Evolutionary conservation across 208 protist species (phyloP), one percentile per base, ranked within the genome.

Genomic region (Trypanosoma avium): DNA sequence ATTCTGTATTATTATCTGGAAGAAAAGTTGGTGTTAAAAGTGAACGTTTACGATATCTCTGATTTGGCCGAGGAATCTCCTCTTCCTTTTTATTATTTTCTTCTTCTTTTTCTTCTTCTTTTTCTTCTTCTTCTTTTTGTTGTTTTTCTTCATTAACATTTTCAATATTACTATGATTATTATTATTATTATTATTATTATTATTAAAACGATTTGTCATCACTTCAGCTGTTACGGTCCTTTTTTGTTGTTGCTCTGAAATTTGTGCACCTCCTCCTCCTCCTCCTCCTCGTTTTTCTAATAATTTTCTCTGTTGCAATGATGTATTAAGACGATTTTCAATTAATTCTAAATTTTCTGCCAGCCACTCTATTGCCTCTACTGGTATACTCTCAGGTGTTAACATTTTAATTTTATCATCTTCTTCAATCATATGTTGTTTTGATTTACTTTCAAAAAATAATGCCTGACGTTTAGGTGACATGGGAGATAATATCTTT

Each of bases 21-120:
- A 54, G 24, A 42, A 45, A 63, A 2, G 1, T 36, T 3, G 55
- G 36, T 2, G 56, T 46, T 40, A 63, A 45, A 45, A 46, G 17
- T n/a, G 3, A 32, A 8, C 64, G 54, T 32, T 70, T 70, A 24
- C 36, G 64, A 29, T 70, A 70, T 0, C 64, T 54, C 26, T 62
- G 53, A 19, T 29, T 48, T 46, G 50, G 22, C 29, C 17, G 40
- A 10, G 38, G 61, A 12, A 27, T 12, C n/a, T n/a, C n/a, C n/a
- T n/a, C n/a, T n/a, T n/a, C n/a, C n/a, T n/a, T n/a, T n/a, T n/a
- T n/a, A n/a, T n/a, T n/a, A n/a, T n/a, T n/a, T n/a, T n/a, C n/a
- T n/a, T n/a, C n/a, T n/a, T n/a, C n/a, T n/a, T n/a, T n/a, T n/a
- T n/a, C n/a, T n/a, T n/a, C n/a, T n/a, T n/a, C n/a, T n/a, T n/a